phyloP scores from a whole-genome alignment of 441 rosid genomes.

The Brassica hybrid region DNA sequence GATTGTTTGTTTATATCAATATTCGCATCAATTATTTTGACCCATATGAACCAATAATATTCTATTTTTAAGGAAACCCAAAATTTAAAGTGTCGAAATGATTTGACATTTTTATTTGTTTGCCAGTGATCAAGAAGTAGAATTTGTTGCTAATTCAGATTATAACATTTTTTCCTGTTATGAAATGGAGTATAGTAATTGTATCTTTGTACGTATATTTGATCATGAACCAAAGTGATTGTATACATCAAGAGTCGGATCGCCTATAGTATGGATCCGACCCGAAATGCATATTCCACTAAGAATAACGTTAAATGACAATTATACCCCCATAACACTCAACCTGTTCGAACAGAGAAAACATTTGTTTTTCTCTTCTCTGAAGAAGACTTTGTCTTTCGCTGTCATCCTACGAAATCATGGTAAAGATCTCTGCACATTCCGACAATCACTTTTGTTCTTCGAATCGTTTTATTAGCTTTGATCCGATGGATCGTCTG shows the following conservation, averaged over 20 bases:
- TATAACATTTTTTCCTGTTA: background rate
- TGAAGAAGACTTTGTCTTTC: too few species aligned
- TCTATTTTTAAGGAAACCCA: background rate
- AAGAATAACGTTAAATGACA: background rate
- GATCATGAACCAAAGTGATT: background rate
- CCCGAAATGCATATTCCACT: conserved; percentile 17
- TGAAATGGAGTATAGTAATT: background rate
- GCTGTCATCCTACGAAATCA: conserved; percentile 22
- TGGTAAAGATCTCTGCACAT: conserved; percentile 16
- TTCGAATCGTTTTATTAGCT: background rate
- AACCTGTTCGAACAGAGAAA: background rate
- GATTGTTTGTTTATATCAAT: background rate
- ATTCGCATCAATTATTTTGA: background rate
- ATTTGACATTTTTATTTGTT: background rate
- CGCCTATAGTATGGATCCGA: conserved; percentile 11
- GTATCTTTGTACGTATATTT: too few species aligned
- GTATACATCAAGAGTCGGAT: background rate
- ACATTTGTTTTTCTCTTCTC: too few species aligned
- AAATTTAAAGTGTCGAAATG: background rate
- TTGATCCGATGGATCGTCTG: conserved; percentile 7
- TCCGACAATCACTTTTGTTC: too few species aligned
- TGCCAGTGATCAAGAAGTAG: background rate
- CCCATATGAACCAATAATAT: background rate
- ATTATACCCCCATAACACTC: conserved; percentile 7
- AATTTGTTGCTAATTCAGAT: background rate